A percentile compares a stretch with the other conserved stretches of the same genome.
Evolutionary conservation across 2,329 filamentous ascomycete genomes (phyloP).

Genomic region (Sporothrix globosa): DNA sequence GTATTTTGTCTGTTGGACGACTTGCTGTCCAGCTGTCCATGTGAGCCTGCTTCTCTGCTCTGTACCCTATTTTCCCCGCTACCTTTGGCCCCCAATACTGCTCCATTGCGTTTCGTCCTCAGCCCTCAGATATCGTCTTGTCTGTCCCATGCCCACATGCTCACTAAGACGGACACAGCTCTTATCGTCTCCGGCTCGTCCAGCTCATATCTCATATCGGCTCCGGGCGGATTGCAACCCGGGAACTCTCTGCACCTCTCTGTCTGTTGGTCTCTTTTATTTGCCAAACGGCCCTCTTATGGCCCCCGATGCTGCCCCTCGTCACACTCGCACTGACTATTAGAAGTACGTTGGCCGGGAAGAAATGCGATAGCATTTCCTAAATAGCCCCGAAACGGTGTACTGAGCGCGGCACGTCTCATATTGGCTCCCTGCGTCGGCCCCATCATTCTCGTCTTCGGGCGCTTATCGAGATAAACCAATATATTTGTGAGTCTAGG

Average conservation of each 20-base stretch:
- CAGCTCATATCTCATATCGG: constrained; percentile 5
- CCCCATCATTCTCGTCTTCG: not conserved
- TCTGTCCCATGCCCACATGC: no score
- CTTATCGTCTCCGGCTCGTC: no score
- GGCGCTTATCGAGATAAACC: constrained; percentile 21
- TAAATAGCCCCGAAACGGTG: constrained; percentile 7
- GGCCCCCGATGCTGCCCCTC: not conserved
- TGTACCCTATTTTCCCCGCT: not conserved
- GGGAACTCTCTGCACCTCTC: not conserved
- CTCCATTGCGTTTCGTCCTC: no score
- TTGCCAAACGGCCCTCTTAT: not conserved
- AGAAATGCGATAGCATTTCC: not conserved
- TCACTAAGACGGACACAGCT: no score
- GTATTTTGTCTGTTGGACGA: not conserved
- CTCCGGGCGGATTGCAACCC: not conserved
- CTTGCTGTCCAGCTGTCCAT: not conserved
- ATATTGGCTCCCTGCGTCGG: not conserved
- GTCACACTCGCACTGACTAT: not conserved
- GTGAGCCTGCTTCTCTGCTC: no score
- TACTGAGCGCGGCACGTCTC: not conserved
- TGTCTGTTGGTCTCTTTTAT: not conserved
- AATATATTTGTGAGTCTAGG: not conserved
- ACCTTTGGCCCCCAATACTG: no score
- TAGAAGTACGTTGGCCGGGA: not conserved
- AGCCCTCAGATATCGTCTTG: no score